These are phyloP conservation scores for Fusarium tricinctum DNA, from an alignment of 2,329 filamentous ascomycete species.

Conservation along the genomic window DNA sequence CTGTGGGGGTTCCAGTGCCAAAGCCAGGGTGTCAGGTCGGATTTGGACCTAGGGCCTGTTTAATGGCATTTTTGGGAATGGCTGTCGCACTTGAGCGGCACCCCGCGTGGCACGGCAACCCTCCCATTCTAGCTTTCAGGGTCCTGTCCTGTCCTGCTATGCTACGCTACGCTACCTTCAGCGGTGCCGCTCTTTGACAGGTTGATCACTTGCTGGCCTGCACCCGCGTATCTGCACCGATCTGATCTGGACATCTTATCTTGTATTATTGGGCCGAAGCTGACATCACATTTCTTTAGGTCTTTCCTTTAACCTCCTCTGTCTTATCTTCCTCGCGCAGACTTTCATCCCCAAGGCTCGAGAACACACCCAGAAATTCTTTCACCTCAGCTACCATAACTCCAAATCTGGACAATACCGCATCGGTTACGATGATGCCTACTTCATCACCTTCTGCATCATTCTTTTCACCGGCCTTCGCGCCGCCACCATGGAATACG, in stretches of 20 bases:
- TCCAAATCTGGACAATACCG: constrained; percentile 76
- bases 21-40: constrained; percentile 21
- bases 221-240: constrained; percentile 23
- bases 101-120: constrained; percentile 47
- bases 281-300: constrained; percentile 60
- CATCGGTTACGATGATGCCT: constrained; percentile 83
- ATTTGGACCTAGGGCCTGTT: not conserved
- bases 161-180: constrained; percentile 30
- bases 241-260: constrained; percentile 14
- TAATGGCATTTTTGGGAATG: constrained; percentile 16
- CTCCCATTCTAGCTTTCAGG: constrained; percentile 31
- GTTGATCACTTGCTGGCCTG: constrained; percentile 19
- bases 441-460: constrained; percentile 84
- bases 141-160: not conserved
- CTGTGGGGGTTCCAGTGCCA: constrained; percentile 22
- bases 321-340: constrained; percentile 86
- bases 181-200: constrained; percentile 35
- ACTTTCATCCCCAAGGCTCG: constrained; percentile 84
- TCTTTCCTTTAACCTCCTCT: constrained; percentile 86
- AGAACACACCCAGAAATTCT: constrained; percentile 86
- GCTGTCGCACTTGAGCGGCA: constrained; percentile 34
- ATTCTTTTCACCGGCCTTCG: constrained; percentile 89
- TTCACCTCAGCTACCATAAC: constrained; percentile 87
- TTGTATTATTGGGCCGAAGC: constrained; percentile 29
- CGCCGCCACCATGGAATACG: constrained; percentile 87